Base-by-base conservation (phyloP, 2,329 filamentous ascomycete species). In the Paracorniculantispora psalliotae region DNA sequence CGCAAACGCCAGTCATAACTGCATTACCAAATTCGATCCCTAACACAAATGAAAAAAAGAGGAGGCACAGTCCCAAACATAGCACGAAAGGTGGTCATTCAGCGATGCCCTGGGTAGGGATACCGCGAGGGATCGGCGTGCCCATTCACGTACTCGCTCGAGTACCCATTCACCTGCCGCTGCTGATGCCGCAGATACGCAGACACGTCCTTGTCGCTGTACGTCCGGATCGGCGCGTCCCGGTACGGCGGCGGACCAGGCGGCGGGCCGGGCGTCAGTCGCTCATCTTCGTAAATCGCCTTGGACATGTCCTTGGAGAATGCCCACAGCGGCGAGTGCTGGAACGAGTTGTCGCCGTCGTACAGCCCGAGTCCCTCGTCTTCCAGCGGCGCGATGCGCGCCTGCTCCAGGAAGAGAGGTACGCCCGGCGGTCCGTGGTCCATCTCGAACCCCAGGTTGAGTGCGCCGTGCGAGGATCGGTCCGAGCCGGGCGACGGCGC, bases 331-430 rank as follows among this genome's bases (percentile, higher is more conserved):
- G 54, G 54, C 9, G 43, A 48, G n/a, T 57, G 43, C 25, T 57
- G 44, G 21, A 59, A 59, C 23, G 56, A 51, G 23, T 59, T 59
- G 41, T 59, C 56, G 7, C 56, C 56, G 12, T 59, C 56, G 17
- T 59, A 59, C 28, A 59, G 41, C 21, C 47, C 47, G 10, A 59
- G 28, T 2, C 37, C 56, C 17, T 19, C 21, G 13, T 59, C 48
- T 19, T 52, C 48, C 48, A 51, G 25, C 15, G 56, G 48, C 23
- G 56, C 48, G 17, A 59, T 59, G 10, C 48, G 48, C 17, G 56
- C 56, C 41, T 59, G 56, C 17, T 59, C 56, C 1, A 59, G 28
- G 33, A 59, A 59, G 5, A 59, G 28, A 37, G 56, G 56, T n/a
- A 59, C 48, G 7, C 56, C 56, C 2, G 56, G 56, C 21, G 48